Base-by-base conservation (phyloP, 2,329 filamentous ascomycete species). In the Teratosphaeria viscida region DNA sequence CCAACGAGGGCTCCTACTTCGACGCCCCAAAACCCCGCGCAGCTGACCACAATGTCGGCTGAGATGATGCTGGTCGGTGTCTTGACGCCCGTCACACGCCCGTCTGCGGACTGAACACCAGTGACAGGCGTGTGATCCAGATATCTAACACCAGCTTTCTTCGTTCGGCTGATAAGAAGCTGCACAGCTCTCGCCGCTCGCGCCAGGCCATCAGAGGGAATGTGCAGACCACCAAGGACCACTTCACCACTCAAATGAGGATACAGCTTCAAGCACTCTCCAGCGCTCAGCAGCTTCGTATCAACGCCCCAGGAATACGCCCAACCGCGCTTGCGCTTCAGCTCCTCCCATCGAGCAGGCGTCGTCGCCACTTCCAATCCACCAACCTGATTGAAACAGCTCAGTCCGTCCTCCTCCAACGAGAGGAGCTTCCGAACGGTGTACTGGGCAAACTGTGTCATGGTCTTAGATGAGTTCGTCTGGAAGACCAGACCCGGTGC, bases 11-110 rank as follows among this genome's bases (percentile, higher is more conserved):
- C 80, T 26, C 84, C 84, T 6, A 86, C 74, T 67, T 86, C 83
- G 7, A 85, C 84, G 11, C 84, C 84, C 84, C 84, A 86, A 69
- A 86, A 84, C 0, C 84, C 84, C 6, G 82, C 84, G 62, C 84
- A 86, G 1, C 82, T 85, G 43, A 86, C 71, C 56, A 86, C 75
- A 27, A 85, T 81, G 58, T 86, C 84, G 0, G 83, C 83, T 0
- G 79, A 73, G 23, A 85, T 75, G 0, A 67, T 77, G 26, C 78
- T 78, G 3, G 70, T 71, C 1, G 75, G 72, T 0, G 82, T 85
- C 1, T 63, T 72, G 0, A 86, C 83, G 1, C 83, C 83, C 0
- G 82, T 85, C 12, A 85, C 82, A 2, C 71, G 76, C 19, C 78
- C 77, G 6, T 76, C 68, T 0, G 69, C 66, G 62, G 76, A 75